Conservation (phyloP, 2,329 filamentous ascomycete genomes). For the Diplodia intermedia region DNA sequence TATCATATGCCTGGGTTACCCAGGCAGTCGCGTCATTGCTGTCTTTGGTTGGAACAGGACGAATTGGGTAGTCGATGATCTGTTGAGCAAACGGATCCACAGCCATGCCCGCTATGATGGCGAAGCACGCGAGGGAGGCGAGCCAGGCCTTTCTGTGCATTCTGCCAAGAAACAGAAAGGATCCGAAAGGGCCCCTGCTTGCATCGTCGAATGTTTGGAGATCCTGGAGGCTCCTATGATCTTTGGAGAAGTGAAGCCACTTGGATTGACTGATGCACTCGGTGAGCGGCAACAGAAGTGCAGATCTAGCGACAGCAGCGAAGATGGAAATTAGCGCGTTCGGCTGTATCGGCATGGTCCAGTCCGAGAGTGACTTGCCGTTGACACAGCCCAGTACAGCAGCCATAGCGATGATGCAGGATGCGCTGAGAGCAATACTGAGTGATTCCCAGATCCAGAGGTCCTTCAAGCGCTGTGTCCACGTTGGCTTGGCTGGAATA, state of each 20-base stretch:
- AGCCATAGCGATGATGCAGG: slow-evolving; percentile 17
- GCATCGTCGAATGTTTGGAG: slow-evolving; percentile 43
- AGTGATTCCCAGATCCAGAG: neutral
- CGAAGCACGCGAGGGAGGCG: neutral
- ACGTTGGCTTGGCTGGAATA: neutral
- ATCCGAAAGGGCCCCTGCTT: slow-evolving; percentile 35
- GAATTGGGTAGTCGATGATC: neutral
- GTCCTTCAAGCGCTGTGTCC: neutral
- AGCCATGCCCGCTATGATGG: neutral
- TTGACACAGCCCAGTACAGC: slow-evolving; percentile 30
- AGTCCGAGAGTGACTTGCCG: slow-evolving; percentile 30
- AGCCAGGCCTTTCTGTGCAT: neutral
- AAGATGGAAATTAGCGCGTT: slow-evolving; percentile 48
- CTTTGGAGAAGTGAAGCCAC: slow-evolving; percentile 42
- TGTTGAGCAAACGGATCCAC: slow-evolving; percentile 21
- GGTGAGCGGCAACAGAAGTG: slow-evolving; percentile 43
- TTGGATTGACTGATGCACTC: slow-evolving; percentile 48
- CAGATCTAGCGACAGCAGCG: slow-evolving; percentile 42
- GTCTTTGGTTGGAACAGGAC: neutral
- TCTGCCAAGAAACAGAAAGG: neutral
- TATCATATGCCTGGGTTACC: neutral
- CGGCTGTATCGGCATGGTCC: slow-evolving; percentile 33
- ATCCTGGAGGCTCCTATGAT: slow-evolving; percentile 35
- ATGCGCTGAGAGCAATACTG: neutral
- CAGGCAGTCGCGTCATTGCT: neutral